Percentiles rank a stretch among this genome's conserved stretches.
Evolutionary conservation across 495 filamentous ascomycete species (phyloP).

Genomic region (Aspergillus nidulans): DNA sequence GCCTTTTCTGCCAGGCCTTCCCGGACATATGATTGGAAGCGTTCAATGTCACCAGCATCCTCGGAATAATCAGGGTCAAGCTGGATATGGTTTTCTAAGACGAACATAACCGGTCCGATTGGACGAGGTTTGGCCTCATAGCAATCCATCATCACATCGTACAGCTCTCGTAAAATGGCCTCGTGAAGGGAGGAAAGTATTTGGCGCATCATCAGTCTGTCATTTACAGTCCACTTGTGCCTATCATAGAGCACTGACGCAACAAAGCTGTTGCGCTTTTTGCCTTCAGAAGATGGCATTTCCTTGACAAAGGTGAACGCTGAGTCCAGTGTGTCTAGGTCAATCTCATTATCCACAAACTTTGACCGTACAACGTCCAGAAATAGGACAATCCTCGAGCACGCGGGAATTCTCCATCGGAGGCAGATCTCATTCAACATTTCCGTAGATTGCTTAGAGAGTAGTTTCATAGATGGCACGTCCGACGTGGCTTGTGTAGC

Average conservation of each 20-base stretch:
- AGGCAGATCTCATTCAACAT: slow-evolving; percentile 79
- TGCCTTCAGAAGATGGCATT: slow-evolving; percentile 49
- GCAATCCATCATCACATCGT: slow-evolving; percentile 77
- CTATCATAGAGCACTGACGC: slow-evolving; percentile 52
- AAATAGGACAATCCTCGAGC: slow-evolving; percentile 74
- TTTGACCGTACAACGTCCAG: slow-evolving; percentile 81
- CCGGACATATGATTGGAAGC: slow-evolving; percentile 64
- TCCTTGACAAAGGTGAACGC: slow-evolving; percentile 80
- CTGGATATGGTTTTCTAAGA: slow-evolving; percentile 80
- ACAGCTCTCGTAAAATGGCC: slow-evolving; percentile 80
- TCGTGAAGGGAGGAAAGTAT: slow-evolving; percentile 74
- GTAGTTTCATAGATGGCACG: slow-evolving; percentile 53
- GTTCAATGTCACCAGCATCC: slow-evolving; percentile 60
- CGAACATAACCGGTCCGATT: slow-evolving; percentile 73
- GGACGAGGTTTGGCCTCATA: slow-evolving; percentile 81
- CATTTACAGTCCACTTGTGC: slow-evolving; percentile 72
- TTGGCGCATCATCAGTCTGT: slow-evolving; percentile 70
- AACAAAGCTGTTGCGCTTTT: slow-evolving; percentile 45
- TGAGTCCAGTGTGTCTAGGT: slow-evolving; percentile 72
- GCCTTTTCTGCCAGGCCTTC: slow-evolving; percentile 72
- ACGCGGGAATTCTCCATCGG: slow-evolving; percentile 86
- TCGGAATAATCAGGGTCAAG: slow-evolving; percentile 70
- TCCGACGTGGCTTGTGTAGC: slow-evolving; percentile 50
- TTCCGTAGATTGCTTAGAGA: slow-evolving; percentile 79
- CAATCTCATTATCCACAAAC: slow-evolving; percentile 81